Evolutionary conservation across 331 rosid species (phyloP), one percentile per base, ranked within the genome.

Genomic region (Saraca asoca): DNA sequence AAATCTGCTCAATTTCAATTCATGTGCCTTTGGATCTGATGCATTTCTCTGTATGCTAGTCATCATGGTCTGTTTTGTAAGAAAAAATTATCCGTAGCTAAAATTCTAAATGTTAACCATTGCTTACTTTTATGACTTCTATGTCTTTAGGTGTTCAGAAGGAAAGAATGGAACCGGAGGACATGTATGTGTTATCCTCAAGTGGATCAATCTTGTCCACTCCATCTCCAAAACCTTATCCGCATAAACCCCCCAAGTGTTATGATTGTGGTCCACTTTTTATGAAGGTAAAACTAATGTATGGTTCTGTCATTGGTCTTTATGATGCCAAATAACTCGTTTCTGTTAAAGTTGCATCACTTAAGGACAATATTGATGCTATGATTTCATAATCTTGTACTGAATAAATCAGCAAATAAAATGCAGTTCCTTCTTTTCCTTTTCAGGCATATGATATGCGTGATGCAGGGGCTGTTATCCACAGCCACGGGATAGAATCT

Each of bases 401-500:
- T 24, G 31, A 24, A 24, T 24, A 3, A 24, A 24, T 24, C 31
- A 24, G 31, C 31, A 24, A 24, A 24, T 24, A 24, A 24, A 24
- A 24, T 24, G 31, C 31, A 24, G 31, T 66, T 51, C 70, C 61
- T 71, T 48, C 39, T 62, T 41, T 75, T 34, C 61, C 48, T 24
- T 68, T 71, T 45, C 73, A 94, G 97, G 96, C 97, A 63, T 94
- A 88, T 80, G 86, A 90, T 61, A 81, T 79, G 90, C 82, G 92
- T 58, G 74, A 81, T 62, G 94, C 97, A 44, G 97, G 90, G 58
- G 97, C 98, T 75, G 91, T 88, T 72, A 81, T 86, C 68, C 96
- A 90, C 62, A 90, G 95, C 80, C 97, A 94, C 39, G 97, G 97
- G 70, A 81, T 90, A 5, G 97, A 94, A 75, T 88, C 97, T 66